phyloP scores from a whole-genome alignment of 2,329 filamentous ascomycete genomes.

The Ambrosiella cleistominuta region DNA sequence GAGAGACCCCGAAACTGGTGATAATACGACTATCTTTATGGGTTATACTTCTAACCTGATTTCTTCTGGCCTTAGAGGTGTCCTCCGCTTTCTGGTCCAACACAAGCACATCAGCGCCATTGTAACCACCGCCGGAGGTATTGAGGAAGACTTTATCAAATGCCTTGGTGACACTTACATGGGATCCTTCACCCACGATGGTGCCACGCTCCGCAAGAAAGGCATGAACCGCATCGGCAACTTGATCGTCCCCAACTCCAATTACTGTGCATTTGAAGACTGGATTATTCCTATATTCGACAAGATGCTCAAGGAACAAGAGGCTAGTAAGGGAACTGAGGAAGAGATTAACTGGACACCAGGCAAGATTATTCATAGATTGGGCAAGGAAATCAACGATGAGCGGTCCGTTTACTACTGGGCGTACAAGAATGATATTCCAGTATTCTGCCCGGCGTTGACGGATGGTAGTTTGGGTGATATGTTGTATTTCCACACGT shows the following conservation, averaged over 20 bases:
- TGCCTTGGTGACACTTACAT: constrained; percentile 90
- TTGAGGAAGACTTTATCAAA: constrained; percentile 98
- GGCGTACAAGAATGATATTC: constrained; percentile 93
- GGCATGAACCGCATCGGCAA: constrained; percentile 95
- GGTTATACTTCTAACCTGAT: constrained; percentile 97
- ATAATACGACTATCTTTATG: constrained; percentile 82
- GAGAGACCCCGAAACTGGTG: constrained; percentile 60
- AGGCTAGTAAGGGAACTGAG: constrained; percentile 52
- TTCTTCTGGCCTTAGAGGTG: constrained; percentile 82
- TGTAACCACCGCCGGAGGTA: constrained; percentile 84
- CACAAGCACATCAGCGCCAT: constrained; percentile 85
- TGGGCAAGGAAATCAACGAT: constrained; percentile 88
- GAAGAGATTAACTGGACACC: constrained; percentile 79
- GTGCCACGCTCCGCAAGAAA: constrained; percentile 60
- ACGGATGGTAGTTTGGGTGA: constrained; percentile 92
- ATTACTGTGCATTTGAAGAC: constrained; percentile 91
- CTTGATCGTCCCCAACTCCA: constrained; percentile 84
- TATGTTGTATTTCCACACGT: constrained; percentile 98
- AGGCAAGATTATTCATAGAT: constrained; percentile 71
- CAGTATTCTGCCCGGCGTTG: constrained; percentile 88
- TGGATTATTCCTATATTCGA: constrained; percentile 96
- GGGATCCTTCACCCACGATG: constrained; percentile 62
- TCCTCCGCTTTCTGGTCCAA: constrained; percentile 79
- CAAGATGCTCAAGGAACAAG: constrained; percentile 83
- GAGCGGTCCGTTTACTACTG: constrained; percentile 89